These are phyloP conservation scores for Paracamarosporium sp. DNA, from an alignment of 2,329 filamentous ascomycete species.

Conservation along the genomic window DNA sequence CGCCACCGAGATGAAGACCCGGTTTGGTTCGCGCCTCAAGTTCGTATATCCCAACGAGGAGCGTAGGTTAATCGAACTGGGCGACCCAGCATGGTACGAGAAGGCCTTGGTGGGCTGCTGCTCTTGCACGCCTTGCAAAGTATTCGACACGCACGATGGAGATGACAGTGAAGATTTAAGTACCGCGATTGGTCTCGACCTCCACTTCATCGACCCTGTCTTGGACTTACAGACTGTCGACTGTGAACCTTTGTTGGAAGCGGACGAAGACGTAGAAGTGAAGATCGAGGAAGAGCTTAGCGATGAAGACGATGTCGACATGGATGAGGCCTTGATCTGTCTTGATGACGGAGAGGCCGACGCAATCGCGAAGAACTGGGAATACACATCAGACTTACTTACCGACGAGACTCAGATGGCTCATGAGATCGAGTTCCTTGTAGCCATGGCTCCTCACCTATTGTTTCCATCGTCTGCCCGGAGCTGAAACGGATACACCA, in stretches of 20 bases:
- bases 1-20: constrained; percentile 8
- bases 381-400: not conserved
- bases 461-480: not conserved
- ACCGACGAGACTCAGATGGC: not conserved
- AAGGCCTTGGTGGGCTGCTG: not conserved
- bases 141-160: not conserved
- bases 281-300: constrained; percentile 1
- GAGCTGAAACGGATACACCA: not conserved
- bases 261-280: not conserved
- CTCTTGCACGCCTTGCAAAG: not conserved
- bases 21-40: constrained; percentile 11
- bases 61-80: not conserved
- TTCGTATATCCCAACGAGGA: constrained; percentile 1
- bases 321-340: constrained; percentile 1
- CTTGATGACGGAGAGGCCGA: constrained; percentile 3
- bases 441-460: constrained; percentile 7
- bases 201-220: not conserved
- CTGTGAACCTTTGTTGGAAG: not conserved
- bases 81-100: not conserved
- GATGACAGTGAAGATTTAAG: not conserved
- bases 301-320: constrained; percentile 9
- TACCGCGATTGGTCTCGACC: not conserved
- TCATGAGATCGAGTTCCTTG: not conserved
- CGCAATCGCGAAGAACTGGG: not conserved
- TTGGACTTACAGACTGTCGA: not conserved